Evolutionary conservation across 2,329 filamentous ascomycete species (phyloP), one percentile per base, ranked within the genome.

Genomic region (Talaromyces pinophilus): DNA sequence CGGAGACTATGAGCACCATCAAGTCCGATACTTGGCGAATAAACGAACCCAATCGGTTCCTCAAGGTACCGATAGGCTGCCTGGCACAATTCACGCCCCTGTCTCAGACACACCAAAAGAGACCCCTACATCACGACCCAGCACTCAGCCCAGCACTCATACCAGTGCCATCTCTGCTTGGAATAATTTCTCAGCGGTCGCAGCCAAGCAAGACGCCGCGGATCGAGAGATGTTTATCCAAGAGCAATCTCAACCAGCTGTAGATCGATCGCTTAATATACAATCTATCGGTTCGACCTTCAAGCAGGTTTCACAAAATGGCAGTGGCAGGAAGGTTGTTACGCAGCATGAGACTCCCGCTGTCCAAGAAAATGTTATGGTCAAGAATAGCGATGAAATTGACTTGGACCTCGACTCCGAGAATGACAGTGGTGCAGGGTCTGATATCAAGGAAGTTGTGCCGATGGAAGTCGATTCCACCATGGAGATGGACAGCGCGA

Each of bases 311-410:
- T 73, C 75, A 4, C n/a, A 42, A 28, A 42, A 52, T 19, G 54
- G 52, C 17, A n/a, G 28, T 25, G 7, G 33, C n/a, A 63, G 75
- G 30, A 72, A 72, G 44, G 50, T 75, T 13, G 62, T 70, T 22
- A 70, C 70, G 2, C 67, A 72, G 44, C 69, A 72, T 33, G 69
- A 66, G 40, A 59, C 63, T 13, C 67, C 67, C 10, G 67, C 70
- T 38, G 50, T 40, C 11, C 65, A 66, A 8, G 61, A 63, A 28
- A 30, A 30, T 6, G 66, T 55, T 54, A 57, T 65, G 25, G 67
- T 71, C 25, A 68, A 68, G 46, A 80, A 80, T 67, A 64, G 73
- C 2, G 81, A 83, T 44, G 82, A 84, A 54, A 80, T 83, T 11
- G 76, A 80, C 33, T 65, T 79, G 28, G 73, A 75, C 48, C 64